phyloP scores from a whole-genome alignment of 192 early-diverging fungal species.

The Lunasporangiospora selenospora region DNA sequence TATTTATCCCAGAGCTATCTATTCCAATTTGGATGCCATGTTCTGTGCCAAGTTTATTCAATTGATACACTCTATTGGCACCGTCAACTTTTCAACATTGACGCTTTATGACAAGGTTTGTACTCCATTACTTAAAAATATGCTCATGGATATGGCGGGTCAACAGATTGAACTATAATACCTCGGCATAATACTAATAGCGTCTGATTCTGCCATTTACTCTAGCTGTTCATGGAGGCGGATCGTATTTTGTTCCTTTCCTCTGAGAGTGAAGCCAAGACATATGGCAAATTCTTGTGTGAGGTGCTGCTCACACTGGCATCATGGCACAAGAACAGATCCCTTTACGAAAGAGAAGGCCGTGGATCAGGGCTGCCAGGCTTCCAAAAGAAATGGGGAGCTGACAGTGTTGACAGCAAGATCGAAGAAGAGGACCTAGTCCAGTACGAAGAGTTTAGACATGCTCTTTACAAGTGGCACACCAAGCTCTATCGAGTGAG shows the following conservation, averaged over 20 bases:
- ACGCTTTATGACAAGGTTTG: conserved; percentile 72
- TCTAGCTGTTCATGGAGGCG: conserved; percentile 24
- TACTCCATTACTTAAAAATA: no score
- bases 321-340: conserved; percentile 58
- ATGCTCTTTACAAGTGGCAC: conserved; percentile 80
- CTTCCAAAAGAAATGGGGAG: conserved; percentile 71
- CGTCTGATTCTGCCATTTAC: no score
- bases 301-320: conserved; percentile 62
- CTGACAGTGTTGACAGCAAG: conserved; percentile 30
- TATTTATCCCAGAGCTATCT: conserved; percentile 69
- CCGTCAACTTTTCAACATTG: conserved; percentile 72
- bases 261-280: conserved; percentile 78
- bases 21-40: conserved; percentile 73
- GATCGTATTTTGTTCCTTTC: conserved; percentile 50
- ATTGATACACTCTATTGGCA: conserved; percentile 73
- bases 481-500: conserved; percentile 53
- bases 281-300: conserved; percentile 73
- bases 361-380: conserved; percentile 66
- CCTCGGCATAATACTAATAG: no score
- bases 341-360: conserved; percentile 61
- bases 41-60: conserved; percentile 79
- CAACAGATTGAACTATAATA: no score
- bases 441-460: conserved; percentile 65
- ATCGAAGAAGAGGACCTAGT: conserved; percentile 57
- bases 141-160: no score